Evolutionary conservation across 768 basidiomycete species (phyloP).

Genomic region (Neoboletus brunneissimus): DNA sequence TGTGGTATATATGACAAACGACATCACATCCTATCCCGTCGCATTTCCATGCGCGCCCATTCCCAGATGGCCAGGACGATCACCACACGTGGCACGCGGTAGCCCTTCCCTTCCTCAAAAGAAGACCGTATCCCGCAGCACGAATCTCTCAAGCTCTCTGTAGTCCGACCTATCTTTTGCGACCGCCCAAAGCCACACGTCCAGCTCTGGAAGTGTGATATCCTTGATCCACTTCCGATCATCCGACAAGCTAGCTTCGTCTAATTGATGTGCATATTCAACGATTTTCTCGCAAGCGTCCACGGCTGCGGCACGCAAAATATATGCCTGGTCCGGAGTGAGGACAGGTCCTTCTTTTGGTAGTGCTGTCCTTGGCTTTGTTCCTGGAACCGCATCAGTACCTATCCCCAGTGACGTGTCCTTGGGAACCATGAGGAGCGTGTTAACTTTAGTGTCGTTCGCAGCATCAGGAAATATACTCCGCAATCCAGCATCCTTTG

Average conservation of each 20-base stretch:
- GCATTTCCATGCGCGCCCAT: neutral
- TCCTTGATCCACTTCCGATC: constrained; percentile 49
- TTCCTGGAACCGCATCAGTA: constrained; percentile 6
- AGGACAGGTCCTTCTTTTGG: constrained; percentile 54
- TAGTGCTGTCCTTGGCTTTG: constrained; percentile 16
- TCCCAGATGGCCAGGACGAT: constrained; percentile 2
- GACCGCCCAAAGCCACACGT: constrained; percentile 81
- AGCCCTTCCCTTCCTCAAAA: constrained; percentile 42
- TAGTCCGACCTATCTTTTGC: constrained; percentile 79
- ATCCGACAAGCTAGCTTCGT: constrained; percentile 18
- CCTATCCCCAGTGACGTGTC: constrained; percentile 6
- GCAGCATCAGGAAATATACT: constrained; percentile 49
- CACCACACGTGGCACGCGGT: neutral
- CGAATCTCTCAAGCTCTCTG: constrained; percentile 62
- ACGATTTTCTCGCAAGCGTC: constrained; percentile 75
- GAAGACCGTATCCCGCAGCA: constrained; percentile 61
- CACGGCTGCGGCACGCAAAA: constrained; percentile 75
- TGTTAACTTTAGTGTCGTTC: constrained; percentile 36
- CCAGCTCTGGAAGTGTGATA: constrained; percentile 59
- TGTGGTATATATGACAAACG: neutral
- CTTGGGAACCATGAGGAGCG: constrained; percentile 38
- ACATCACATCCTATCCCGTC: constrained; percentile 1
- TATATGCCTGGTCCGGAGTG: constrained; percentile 59
- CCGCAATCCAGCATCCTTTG: constrained; percentile 40
- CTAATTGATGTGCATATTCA: constrained; percentile 43